phyloP scores from a whole-genome alignment of 345 rosid species.

The Ricinus communis region DNA sequence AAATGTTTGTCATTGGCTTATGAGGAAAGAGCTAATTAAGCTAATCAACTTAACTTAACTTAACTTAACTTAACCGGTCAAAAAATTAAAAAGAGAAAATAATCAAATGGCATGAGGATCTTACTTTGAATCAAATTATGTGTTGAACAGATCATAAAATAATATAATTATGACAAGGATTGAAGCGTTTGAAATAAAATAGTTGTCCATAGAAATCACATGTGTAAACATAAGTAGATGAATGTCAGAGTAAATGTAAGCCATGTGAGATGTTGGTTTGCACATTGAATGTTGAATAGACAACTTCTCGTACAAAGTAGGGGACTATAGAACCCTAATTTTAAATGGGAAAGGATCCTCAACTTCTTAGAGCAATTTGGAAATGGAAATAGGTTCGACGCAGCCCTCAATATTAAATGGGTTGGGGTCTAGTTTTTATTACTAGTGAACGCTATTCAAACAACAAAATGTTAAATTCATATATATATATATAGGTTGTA shows the following conservation, averaged over 20 bases:
- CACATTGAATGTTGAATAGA: constrained; percentile 39
- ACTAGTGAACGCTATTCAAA: constrained; percentile 17
- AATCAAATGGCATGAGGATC: too few relatives aligned
- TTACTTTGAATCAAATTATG: too few relatives aligned
- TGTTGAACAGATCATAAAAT: too few relatives aligned
- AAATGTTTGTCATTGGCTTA: constrained; percentile 9
- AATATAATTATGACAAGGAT: constrained; percentile 15
- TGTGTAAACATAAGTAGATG: constrained; percentile 28
- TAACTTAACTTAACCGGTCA: too few relatives aligned
- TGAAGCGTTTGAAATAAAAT: constrained; percentile 9
- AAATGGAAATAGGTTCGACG: background rate
- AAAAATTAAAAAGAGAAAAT: too few relatives aligned
- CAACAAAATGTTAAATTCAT: constrained; percentile 13
- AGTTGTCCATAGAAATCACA: constrained; percentile 1
- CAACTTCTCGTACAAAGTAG: constrained; percentile 30
- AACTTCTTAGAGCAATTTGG: constrained; percentile 14
- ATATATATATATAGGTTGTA: constrained; percentile 23
- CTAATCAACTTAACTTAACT: background rate
- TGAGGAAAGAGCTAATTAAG: constrained; percentile 6
- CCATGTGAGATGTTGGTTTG: constrained; percentile 42
- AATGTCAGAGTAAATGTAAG: constrained; percentile 38
- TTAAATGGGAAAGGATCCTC: constrained; percentile 3
- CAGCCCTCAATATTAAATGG: constrained; percentile 11
- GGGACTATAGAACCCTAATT: constrained; percentile 31
- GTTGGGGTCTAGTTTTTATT: constrained; percentile 4